Evolutionary conservation across 106 monocot genomes (phyloP), one percentile per base, ranked within the genome.

Genomic region (Narthecium ossifragum): DNA sequence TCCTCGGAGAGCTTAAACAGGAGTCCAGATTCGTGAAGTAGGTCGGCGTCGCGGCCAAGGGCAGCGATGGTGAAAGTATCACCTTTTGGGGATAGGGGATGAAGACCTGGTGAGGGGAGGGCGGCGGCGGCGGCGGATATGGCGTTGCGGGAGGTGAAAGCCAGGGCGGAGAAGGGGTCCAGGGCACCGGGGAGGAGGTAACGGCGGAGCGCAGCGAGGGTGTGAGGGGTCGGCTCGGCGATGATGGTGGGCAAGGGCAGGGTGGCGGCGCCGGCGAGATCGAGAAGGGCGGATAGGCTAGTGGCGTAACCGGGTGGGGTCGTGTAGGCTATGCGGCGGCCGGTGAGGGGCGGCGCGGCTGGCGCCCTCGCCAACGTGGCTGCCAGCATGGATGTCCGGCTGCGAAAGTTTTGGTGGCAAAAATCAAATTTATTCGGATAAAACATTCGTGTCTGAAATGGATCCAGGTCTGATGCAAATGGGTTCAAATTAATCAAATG

Each of bases 31-130:
- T 77, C 55, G 47, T 55, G 24, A 31, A 87, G 71, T 25, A 78
- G 68, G 25, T 87, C 82, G 11, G 82, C 87, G 54, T 87, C 87
- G 12, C 62, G 59, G 31, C 87, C 87, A 24, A 87, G 82, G 18
- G 87, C 82, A 26, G 75, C 72, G 32, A 87, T 26, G 47, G 65
- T 70, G 78, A 87, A 73, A 27, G 32, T 30, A 8, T 58, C 53
- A 13, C 68, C 72, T 23, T 59, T 14, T 37, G 26, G 12, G 33
- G 70, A 40, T 47, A 72, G 57, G 1, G 72, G 75, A 1, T 63
- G 74, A n/a, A 34, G 0, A 9, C 57, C 23, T 0, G 15, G 14
- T 55, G 24, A 28, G 53, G 61, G 5, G 47, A 57, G 60, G 46
- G 55, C 59, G 53, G 24, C 34, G 55, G 63, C 22, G 63, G 59